phyloP scores from a whole-genome alignment of 208 protist genomes.

The Borovskyia barvae region DNA sequence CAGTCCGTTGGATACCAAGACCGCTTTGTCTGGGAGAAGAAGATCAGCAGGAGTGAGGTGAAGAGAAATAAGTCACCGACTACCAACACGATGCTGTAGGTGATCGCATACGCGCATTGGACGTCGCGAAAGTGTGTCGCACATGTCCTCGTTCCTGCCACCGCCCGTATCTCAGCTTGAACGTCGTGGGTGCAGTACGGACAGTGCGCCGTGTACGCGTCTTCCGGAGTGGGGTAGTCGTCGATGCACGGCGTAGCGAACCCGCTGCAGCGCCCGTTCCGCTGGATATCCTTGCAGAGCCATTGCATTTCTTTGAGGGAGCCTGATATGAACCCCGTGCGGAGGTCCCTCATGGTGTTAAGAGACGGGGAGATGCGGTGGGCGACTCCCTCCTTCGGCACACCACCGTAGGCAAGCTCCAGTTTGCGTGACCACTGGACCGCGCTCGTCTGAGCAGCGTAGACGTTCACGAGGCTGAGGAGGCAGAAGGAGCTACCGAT shows the following conservation, averaged over 20 bases:
- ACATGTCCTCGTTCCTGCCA: not conserved
- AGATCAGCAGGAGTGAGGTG: not conserved
- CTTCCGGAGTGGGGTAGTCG: not conserved
- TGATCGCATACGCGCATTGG: not conserved
- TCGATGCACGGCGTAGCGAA: not conserved
- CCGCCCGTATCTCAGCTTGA: not conserved
- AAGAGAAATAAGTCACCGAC: not conserved
- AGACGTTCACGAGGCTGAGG: not conserved
- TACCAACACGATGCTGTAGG: not conserved
- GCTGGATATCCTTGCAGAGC: not conserved
- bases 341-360: too few species aligned
- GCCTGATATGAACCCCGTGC: not conserved
- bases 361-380: too few species aligned
- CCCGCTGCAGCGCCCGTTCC: not conserved
- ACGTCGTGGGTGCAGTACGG: not conserved
- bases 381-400: too few species aligned
- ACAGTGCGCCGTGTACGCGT: not conserved
- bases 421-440: not conserved
- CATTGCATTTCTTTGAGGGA: not conserved
- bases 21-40: too few species aligned
- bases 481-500: not conserved
- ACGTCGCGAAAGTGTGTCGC: not conserved
- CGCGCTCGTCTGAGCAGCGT: not conserved
- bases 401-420: not conserved
- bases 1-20: too few species aligned